Conservation (phyloP, 768 basidiomycete genomes). For the Boletus rubescentipes region DNA sequence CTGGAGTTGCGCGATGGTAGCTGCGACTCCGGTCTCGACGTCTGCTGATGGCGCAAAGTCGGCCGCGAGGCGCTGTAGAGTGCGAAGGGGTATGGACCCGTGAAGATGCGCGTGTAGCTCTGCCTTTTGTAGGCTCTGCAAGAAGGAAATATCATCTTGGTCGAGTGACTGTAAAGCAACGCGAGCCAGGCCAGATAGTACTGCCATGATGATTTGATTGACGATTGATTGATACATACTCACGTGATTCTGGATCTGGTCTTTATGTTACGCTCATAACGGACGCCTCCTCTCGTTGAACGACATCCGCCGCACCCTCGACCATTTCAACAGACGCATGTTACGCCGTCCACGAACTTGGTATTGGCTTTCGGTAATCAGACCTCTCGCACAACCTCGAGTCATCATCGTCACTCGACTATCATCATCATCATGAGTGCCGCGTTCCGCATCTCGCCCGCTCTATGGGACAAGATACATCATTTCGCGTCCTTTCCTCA, state of each 20-base stretch:
- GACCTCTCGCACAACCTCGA: not conserved
- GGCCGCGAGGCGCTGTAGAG: constrained; percentile 61
- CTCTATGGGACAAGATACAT: constrained; percentile 87
- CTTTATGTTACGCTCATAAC: no score
- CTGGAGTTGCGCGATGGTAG: constrained; percentile 43
- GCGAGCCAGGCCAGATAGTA: constrained; percentile 37
- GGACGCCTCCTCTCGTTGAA: not conserved
- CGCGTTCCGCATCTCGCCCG: constrained; percentile 68
- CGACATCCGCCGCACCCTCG: not conserved
- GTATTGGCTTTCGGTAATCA: not conserved
- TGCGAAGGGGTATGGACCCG: constrained; percentile 71
- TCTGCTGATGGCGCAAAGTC: constrained; percentile 32
- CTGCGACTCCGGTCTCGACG: constrained; percentile 38
- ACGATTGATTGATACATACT: no score
- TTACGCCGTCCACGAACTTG: not conserved
- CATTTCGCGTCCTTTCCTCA: constrained; percentile 92
- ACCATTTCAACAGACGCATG: constrained; percentile 5
- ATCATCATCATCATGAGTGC: constrained; percentile 32
- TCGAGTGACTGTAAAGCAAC: constrained; percentile 55
- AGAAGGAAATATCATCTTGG: constrained; percentile 52
- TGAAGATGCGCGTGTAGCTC: constrained; percentile 87
- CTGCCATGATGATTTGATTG: no score
- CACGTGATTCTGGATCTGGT: constrained; percentile 17
- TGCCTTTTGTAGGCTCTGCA: constrained; percentile 69
- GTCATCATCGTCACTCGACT: no score